These are phyloP conservation scores for Crithidia thermophila DNA, from an alignment of 208 protist species.

Conservation along the genomic window DNA sequence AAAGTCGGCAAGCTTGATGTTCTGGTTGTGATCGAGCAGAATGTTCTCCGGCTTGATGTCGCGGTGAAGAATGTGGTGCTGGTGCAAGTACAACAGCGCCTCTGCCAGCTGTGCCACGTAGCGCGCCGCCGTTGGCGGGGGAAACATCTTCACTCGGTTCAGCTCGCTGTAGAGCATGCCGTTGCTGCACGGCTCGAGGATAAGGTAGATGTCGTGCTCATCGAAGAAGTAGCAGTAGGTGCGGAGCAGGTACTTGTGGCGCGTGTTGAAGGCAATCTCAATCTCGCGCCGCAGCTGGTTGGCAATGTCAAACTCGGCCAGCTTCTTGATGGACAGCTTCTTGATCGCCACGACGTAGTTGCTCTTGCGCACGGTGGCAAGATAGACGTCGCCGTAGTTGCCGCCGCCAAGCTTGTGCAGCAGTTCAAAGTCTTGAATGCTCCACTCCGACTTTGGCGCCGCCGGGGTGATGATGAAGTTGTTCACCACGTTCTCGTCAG, in stretches of 20 bases:
- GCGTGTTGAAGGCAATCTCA: constrained; percentile 98
- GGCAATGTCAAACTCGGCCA: constrained; percentile 95
- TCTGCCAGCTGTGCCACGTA: constrained; percentile 95
- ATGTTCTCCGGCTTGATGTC: constrained; percentile 97
- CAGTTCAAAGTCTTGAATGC: constrained; percentile 95
- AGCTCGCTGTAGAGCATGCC: constrained; percentile 99
- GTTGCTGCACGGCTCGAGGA: constrained; percentile 98
- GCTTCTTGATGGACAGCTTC: constrained; percentile 94
- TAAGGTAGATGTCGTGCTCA: constrained; percentile 97
- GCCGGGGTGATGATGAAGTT: constrained; percentile 74
- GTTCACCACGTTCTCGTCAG: constrained; percentile 59
- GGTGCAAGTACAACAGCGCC: constrained; percentile 97
- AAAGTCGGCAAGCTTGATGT: constrained; percentile 99
- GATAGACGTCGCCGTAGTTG: constrained; percentile 99
- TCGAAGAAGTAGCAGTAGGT: constrained; percentile 99
- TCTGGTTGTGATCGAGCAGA: constrained; percentile 90
- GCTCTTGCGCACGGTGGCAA: constrained; percentile 96
- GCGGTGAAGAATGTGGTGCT: constrained; percentile 97
- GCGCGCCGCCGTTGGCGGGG: constrained; percentile 81
- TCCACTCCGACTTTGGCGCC: constrained; percentile 75
- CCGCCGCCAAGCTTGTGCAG: constrained; percentile 95
- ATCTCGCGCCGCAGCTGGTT: constrained; percentile 98
- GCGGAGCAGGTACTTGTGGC: constrained; percentile 98
- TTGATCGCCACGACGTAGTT: constrained; percentile 99
- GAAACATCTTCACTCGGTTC: constrained; percentile 87